Evolutionary conservation across 768 basidiomycete species (phyloP).

Genomic region (Tylopilus subfusipes): DNA sequence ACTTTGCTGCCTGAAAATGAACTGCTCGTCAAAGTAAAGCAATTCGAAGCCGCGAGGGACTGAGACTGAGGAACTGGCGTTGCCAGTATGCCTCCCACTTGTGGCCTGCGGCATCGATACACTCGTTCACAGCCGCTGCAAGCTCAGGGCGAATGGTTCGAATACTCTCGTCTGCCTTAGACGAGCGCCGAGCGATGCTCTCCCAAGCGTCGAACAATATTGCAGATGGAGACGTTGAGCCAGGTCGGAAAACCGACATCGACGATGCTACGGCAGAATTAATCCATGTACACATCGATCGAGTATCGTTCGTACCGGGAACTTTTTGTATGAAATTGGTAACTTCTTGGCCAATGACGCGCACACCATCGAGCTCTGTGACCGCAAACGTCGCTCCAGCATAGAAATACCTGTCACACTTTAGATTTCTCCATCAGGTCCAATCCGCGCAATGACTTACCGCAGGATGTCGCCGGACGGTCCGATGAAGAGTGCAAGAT

Average conservation of each 20-base stretch:
- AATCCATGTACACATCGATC: background rate
- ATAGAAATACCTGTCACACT: conserved; percentile 68
- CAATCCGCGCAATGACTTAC: conserved; percentile 42
- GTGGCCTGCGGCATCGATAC: conserved; percentile 88
- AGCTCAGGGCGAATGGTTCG: conserved; percentile 84
- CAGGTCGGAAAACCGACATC: conserved; percentile 84
- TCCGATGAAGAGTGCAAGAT: conserved; percentile 79
- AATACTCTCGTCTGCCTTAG: conserved; percentile 92
- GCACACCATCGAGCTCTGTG: conserved; percentile 86
- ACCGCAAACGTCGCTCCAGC: conserved; percentile 70
- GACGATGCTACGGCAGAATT: conserved; percentile 56
- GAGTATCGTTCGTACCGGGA: conserved; percentile 52
- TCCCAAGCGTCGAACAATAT: conserved; percentile 93
- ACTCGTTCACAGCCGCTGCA: conserved; percentile 82
- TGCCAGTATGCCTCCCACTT: conserved; percentile 94
- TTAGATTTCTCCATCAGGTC: conserved; percentile 9
- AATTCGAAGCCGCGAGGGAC: background rate
- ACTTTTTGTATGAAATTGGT: conserved; percentile 95
- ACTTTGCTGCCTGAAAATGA: conserved; percentile 80
- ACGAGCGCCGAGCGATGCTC: conserved; percentile 75
- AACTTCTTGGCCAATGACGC: conserved; percentile 73
- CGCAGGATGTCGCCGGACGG: conserved; percentile 84
- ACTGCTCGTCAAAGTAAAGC: background rate
- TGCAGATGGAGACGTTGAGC: conserved; percentile 87
- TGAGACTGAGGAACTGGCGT: conserved; percentile 75